phyloP scores from a whole-genome alignment of 1,284 basidiomycete species.

The Sanghuangporus baumii region DNA sequence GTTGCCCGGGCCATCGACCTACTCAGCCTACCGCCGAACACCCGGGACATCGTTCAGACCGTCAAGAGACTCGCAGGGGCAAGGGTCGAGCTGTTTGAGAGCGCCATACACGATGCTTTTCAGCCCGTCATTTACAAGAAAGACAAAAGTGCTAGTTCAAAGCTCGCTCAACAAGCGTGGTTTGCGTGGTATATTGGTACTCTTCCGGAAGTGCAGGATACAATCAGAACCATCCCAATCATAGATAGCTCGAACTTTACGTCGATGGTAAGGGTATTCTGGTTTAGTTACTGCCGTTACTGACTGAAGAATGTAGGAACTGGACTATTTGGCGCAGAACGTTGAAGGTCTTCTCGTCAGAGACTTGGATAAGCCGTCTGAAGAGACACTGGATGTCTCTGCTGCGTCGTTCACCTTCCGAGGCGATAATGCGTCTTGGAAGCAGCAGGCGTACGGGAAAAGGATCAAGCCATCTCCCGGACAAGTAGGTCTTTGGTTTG shows the following conservation, averaged over 20 bases:
- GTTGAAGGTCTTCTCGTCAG: background rate
- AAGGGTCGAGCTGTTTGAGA: background rate
- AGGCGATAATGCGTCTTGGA: background rate
- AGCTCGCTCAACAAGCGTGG: constrained; percentile 6
- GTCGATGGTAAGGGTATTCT: background rate
- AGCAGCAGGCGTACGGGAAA: background rate
- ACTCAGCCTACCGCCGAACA: background rate
- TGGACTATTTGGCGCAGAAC: background rate
- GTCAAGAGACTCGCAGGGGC: background rate
- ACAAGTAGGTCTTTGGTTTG: background rate
- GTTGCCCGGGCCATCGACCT: constrained; percentile 3
- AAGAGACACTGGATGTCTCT: background rate
- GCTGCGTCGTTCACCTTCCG: background rate
- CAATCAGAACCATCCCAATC: background rate
- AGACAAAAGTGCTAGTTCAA: background rate
- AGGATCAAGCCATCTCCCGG: background rate
- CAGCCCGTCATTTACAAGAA: background rate
- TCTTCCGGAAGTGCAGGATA: background rate
- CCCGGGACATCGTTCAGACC: background rate
- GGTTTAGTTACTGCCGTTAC: background rate
- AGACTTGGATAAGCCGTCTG: background rate
- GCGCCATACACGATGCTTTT: background rate
- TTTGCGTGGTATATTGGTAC: constrained; percentile 4
- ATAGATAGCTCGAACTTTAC: constrained; percentile 2
- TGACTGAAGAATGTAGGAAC: background rate